Conservation (phyloP, 1,139 yeast species). For the Yamadazyma triangularis region DNA sequence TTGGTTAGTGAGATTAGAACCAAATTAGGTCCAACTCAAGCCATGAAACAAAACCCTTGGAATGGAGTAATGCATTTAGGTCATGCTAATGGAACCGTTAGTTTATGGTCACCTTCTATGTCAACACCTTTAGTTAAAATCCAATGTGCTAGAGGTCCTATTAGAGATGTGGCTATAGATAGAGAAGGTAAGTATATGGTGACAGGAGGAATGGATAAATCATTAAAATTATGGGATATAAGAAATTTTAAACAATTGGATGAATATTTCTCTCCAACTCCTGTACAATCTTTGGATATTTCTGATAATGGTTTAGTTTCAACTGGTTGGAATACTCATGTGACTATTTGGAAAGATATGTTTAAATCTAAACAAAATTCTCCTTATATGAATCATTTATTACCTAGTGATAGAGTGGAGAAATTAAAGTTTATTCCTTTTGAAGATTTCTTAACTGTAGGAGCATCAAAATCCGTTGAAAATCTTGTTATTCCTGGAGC, state of each 20-base stretch:
- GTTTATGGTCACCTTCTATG: conserved; percentile 92
- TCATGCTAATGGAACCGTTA: conserved; percentile 87
- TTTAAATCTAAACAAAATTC: conserved; percentile 55
- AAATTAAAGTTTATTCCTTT: conserved; percentile 79
- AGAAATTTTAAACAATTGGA: conserved; percentile 77
- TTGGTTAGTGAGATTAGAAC: conserved; percentile 81
- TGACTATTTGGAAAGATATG: conserved; percentile 81
- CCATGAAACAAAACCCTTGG: conserved; percentile 90
- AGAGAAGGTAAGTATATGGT: conserved; percentile 96
- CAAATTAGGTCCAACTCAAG: conserved; percentile 83
- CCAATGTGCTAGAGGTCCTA: conserved; percentile 80
- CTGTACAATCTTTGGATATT: conserved; percentile 72
- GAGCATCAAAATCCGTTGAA: conserved; percentile 74
- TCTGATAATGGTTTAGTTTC: conserved; percentile 87
- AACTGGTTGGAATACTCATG: conserved; percentile 93
- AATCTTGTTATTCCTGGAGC: conserved; percentile 91
- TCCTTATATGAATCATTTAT: conserved; percentile 89
- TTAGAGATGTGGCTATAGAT: conserved; percentile 79
- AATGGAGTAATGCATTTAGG: conserved; percentile 95
- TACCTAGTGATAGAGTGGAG: conserved; percentile 73
- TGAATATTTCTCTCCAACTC: conserved; percentile 76
- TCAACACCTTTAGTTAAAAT: conserved; percentile 81
- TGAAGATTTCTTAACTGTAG: conserved; percentile 91
- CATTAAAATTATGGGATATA: conserved; percentile 89
- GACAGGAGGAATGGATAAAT: conserved; percentile 82